Conservation (phyloP, 139 green algal species). For the Auxenochlorella protothecoides region DNA sequence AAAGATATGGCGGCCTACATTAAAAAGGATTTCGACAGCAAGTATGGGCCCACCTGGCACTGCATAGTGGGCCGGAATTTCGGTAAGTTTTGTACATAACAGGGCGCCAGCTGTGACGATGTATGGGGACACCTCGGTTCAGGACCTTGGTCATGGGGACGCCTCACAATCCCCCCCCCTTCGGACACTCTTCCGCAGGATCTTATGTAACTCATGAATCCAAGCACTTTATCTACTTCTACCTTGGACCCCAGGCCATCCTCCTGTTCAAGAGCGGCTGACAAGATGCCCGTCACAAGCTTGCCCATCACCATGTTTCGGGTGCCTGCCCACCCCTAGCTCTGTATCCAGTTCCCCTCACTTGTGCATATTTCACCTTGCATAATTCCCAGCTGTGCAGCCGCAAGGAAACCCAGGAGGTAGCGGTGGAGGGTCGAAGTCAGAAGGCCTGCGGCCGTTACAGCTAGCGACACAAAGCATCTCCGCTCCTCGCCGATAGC, state of each 20-base stretch:
- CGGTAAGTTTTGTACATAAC: slow-evolving; percentile 31
- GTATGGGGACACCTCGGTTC: background rate
- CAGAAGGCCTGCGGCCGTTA: too few relatives aligned
- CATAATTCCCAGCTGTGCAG: too few relatives aligned
- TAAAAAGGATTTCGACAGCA: slow-evolving; percentile 99
- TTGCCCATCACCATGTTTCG: too few relatives aligned
- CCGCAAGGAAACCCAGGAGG: too few relatives aligned
- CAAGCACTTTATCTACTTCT: slow-evolving; percentile 99
- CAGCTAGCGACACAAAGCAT: too few relatives aligned
- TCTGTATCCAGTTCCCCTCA: too few relatives aligned
- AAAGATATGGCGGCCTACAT: slow-evolving; percentile 98
- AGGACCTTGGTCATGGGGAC: background rate
- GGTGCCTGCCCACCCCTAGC: too few relatives aligned
- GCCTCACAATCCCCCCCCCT: background rate
- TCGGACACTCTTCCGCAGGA: slow-evolving; percentile 30
- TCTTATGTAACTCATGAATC: slow-evolving; percentile 98
- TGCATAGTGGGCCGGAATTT: slow-evolving; percentile 98
- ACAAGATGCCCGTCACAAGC: slow-evolving; percentile 3
- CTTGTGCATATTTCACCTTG: too few relatives aligned
- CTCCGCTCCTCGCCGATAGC: too few relatives aligned
- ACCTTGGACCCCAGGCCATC: slow-evolving; percentile 58
- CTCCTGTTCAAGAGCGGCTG: slow-evolving; percentile 94
- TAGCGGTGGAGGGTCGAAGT: too few relatives aligned
- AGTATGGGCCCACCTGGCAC: slow-evolving; percentile 96
- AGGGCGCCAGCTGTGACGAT: background rate